Base-by-base conservation (phyloP, 2,329 filamentous ascomycete species). In the Penicillium decumbens region DNA sequence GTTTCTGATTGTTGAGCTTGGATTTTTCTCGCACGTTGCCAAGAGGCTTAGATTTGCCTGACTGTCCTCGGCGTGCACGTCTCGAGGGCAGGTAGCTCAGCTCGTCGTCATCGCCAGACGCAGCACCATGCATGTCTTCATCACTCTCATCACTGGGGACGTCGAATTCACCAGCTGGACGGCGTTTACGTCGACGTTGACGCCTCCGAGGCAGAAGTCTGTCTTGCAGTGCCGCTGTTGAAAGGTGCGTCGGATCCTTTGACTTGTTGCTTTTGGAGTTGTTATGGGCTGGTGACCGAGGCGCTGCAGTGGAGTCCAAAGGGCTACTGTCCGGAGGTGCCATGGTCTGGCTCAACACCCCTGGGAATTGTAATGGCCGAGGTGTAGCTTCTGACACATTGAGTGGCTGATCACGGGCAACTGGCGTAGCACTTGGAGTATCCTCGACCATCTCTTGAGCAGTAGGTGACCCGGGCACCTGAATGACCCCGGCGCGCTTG, bases 241-340 rank as follows among this genome's bases (percentile, higher is more conserved):
- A 61, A 15, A 72, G 32, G 37, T 59, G 54, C 27, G 41, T 45
- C 9, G 56, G 47, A 12, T 53, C 47, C 32, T 50, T 55, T n/a
- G 50, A 15, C 23, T 43, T 50, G 32, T 47, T 45, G 27, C 20
- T 45, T 20, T 10, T 25, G 6, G 33, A 29, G 18, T 42, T 35
- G 23, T 18, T 35, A 20, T 39, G 42, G 32, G 40, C 10, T 20
- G 54, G 54, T 13, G 54, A 53, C n/a, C 15, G 40, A 41, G 47
- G 45, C n/a, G 42, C 42, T 39, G 50, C 32, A 23, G 35, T 37
- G 10, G 58, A 57, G 13, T 49, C 45, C 35, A 47, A 41, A 43
- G 65, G 63, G 43, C 61, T 72, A 52, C 71, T 74, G 42, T 64
- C 52, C 27, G 72, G 72, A 10, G 68, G 66, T 25, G 63, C 67